phyloP scores from a whole-genome alignment of 169 alveolate species.

The Plasmodium gallinaceum region DNA sequence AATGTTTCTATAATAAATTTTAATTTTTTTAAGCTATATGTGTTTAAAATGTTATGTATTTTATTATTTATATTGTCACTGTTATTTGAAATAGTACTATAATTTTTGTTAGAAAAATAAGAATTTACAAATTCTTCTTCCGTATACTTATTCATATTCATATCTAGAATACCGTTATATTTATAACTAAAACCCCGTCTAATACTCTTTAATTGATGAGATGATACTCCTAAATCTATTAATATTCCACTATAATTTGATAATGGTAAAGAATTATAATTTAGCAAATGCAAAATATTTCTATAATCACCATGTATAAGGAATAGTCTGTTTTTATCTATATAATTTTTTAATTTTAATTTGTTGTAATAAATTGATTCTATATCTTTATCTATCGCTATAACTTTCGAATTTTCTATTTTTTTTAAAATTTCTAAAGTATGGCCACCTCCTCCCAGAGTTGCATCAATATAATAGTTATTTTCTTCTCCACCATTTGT shows the following conservation, averaged over 20 bases:
- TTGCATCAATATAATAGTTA: constrained; percentile 80
- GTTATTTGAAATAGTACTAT: neutral
- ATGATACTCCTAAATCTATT: constrained; percentile 84
- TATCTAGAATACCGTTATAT: constrained; percentile 83
- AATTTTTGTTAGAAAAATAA: neutral
- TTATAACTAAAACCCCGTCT: constrained; percentile 84
- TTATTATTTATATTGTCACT: neutral
- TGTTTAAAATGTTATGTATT: constrained; percentile 43
- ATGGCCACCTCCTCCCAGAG: constrained; percentile 88
- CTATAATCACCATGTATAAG: constrained; percentile 83
- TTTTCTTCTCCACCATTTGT: neutral
- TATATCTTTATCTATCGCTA: constrained; percentile 85
- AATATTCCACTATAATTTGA: constrained; percentile 81
- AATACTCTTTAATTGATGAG: constrained; percentile 82
- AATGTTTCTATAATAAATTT: constrained; percentile 47
- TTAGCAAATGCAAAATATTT: constrained; percentile 67
- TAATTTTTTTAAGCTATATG: constrained; percentile 45
- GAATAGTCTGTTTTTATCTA: constrained; percentile 47
- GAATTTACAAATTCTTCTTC: constrained; percentile 3
- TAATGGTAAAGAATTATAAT: constrained; percentile 78
- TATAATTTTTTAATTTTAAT: constrained; percentile 63
- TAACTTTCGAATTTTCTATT: constrained; percentile 71
- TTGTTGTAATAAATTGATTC: constrained; percentile 82
- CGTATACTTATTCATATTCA: constrained; percentile 81
- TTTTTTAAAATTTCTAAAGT: constrained; percentile 78